Evolutionary conservation across 306 rosid genomes (phyloP), one percentile per base, ranked within the genome.

Genomic region (Carpinus viminea): DNA sequence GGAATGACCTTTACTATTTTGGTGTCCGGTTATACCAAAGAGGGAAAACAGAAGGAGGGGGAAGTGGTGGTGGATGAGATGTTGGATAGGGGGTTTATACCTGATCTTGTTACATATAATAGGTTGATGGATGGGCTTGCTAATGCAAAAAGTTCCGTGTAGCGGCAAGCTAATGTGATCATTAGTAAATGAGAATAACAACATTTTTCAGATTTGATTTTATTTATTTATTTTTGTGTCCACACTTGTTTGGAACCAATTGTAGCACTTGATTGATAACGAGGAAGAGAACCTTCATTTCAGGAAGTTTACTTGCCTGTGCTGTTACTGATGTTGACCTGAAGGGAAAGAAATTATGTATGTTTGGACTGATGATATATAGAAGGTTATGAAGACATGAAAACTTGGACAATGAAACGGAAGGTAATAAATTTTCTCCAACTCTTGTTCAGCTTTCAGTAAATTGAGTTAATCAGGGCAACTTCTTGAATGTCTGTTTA

Each of bases 81-180:
- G 97, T 81, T 93, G 86, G 98, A 91, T 62, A 82, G 43, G 86
- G 98, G 89, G 46, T 86, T 86, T 69, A 76, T 92, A 79, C 92
- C 93, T 36, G 89, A 92, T 85, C 90, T 92, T 78, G 86, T 88
- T 64, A 85, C 93, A 3, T 90, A 90, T 74, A 93, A 93, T 72
- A 84, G 79, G 62, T 74, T 93, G 83, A 88, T 89, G 87, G 74
- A 82, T 80, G 88, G 82, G 45, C 82, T 91, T 41, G 73, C 83
- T 41, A 84, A 79, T 43, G 50, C 81, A 18, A 80, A 12, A 31
- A 55, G 51, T 24, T 13, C 59, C 11, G 12, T 3, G 3, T 11
- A 11, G 50, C 64, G n/a, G 50, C 75, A 47, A 45, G 65, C 54
- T 47, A 73, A 66, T 72, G 72, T 70, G 66, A 16, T 75, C 45